A percentile compares a stretch with the other conserved stretches of the same genome.
These are phyloP conservation scores for Scedosporium minutisporum DNA, from an alignment of 2,329 filamentous ascomycete species.

Conservation along the genomic window DNA sequence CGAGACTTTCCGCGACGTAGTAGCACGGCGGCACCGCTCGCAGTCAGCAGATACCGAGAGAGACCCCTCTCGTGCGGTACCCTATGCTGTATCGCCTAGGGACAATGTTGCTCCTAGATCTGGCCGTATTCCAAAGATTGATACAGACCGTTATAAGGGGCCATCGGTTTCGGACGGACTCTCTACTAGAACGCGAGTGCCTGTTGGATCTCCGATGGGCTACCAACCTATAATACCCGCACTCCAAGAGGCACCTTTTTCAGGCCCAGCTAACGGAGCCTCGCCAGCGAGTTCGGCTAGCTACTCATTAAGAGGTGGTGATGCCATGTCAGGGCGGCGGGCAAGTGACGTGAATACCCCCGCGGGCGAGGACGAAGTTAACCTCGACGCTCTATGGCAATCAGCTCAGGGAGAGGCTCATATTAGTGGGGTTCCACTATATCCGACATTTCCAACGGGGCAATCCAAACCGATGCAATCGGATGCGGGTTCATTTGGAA, in stretches of 20 bases:
- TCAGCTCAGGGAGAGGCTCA: background rate
- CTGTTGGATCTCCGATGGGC: background rate
- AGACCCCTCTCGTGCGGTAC: background rate
- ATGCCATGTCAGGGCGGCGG: background rate
- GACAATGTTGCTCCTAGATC: background rate
- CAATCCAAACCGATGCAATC: background rate
- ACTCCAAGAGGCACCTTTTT: background rate
- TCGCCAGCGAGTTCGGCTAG: conserved; percentile 2
- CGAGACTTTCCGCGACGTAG: conserved; percentile 28
- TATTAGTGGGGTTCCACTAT: background rate
- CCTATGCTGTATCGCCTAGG: background rate
- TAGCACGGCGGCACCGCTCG: background rate
- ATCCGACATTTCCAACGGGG: background rate
- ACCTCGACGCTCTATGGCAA: background rate
- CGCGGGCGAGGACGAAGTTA: conserved; percentile 3
- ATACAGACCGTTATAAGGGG: background rate
- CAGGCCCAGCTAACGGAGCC: background rate
- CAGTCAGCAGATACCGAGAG: background rate
- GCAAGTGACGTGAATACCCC: conserved; percentile 1
- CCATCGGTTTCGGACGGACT: background rate
- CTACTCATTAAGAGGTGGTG: background rate
- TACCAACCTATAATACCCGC: background rate
- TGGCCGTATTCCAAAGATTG: background rate
- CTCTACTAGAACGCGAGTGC: background rate
- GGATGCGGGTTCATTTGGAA: background rate